A percentile compares a stretch with the other conserved stretches of the same genome.
These are phyloP conservation scores for Penicillium herquei DNA, from an alignment of 495 filamentous ascomycete species.

Conservation along the genomic window DNA sequence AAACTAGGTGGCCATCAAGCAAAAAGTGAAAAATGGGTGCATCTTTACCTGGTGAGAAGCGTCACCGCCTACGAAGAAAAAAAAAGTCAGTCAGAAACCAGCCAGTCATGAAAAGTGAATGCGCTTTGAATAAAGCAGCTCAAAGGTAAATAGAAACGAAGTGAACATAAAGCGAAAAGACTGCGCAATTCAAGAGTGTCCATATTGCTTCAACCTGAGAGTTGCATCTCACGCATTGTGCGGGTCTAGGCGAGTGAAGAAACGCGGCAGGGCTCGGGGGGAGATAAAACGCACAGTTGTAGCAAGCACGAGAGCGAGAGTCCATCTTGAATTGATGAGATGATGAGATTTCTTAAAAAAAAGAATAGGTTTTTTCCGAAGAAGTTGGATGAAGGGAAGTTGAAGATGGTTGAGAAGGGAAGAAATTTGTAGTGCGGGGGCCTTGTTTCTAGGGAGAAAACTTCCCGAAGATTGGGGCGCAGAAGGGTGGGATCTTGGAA, in stretches of 20 bases:
- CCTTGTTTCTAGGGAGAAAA: conserved; percentile 18
- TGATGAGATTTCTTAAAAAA: neutral
- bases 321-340: conserved; percentile 41
- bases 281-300: conserved; percentile 67
- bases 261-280: neutral
- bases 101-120: neutral
- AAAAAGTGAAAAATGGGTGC: conserved; percentile 4
- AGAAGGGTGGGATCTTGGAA: neutral
- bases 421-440: conserved; percentile 42
- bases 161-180: neutral
- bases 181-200: neutral
- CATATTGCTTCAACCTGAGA: neutral
- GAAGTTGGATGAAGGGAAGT: conserved; percentile 8
- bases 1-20: neutral
- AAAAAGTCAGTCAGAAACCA: conserved; percentile 27
- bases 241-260: conserved; percentile 11
- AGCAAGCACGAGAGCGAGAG: conserved; percentile 62
- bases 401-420: conserved; percentile 23
- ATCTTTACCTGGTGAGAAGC: conserved; percentile 64
- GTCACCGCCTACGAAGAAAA: conserved; percentile 61
- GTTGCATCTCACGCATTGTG: conserved; percentile 8
- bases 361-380: neutral
- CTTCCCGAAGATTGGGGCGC: conserved; percentile 21
- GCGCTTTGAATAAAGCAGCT: neutral
- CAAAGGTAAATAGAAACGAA: neutral